Evolutionary conservation across 2,329 filamentous ascomycete species (phyloP).

Genomic region (Exophiala alcalophila): DNA sequence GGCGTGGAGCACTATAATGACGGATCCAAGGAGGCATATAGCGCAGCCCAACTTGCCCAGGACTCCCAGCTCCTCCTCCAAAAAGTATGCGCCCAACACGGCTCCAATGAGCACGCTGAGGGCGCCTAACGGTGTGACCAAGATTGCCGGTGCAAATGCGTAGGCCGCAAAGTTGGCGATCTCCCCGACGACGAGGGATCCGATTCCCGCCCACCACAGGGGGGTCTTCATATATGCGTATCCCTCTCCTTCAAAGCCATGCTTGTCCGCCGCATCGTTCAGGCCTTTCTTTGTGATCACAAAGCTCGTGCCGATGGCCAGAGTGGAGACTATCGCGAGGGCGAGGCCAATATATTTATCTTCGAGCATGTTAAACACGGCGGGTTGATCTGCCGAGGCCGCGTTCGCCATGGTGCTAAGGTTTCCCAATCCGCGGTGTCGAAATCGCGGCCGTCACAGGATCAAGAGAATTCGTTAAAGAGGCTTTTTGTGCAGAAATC

Average conservation of each 20-base stretch:
- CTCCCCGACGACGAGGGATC: slow-evolving; percentile 86
- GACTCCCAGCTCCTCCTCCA: slow-evolving; percentile 84
- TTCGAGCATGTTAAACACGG: slow-evolving; percentile 27
- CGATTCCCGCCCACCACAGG: slow-evolving; percentile 95
- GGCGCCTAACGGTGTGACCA: slow-evolving; percentile 91
- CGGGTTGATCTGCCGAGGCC: too few species aligned
- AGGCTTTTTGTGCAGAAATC: too few species aligned
- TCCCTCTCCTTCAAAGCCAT: slow-evolving; percentile 95
- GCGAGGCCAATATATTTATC: slow-evolving; percentile 47
- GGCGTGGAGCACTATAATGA: slow-evolving; percentile 96
- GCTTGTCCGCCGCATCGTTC: slow-evolving; percentile 82
- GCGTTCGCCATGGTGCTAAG: too few species aligned
- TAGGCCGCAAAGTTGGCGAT: slow-evolving; percentile 97
- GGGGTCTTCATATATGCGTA: slow-evolving; percentile 91
- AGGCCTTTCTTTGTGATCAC: slow-evolving; percentile 99
- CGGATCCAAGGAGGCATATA: slow-evolving; percentile 90
- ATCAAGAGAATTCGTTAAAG: too few species aligned
- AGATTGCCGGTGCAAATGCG: slow-evolving; percentile 96
- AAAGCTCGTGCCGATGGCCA: slow-evolving; percentile 76
- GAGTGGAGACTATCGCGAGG: slow-evolving; percentile 47
- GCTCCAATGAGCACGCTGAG: slow-evolving; percentile 93
- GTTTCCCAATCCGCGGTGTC: too few species aligned
- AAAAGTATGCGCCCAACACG: slow-evolving; percentile 89
- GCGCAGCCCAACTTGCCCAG: slow-evolving; percentile 93
- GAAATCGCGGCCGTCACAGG: too few species aligned